Evolutionary conservation across 2,329 filamentous ascomycete genomes (phyloP).

Genomic region (Ceratocystis huliohia): DNA sequence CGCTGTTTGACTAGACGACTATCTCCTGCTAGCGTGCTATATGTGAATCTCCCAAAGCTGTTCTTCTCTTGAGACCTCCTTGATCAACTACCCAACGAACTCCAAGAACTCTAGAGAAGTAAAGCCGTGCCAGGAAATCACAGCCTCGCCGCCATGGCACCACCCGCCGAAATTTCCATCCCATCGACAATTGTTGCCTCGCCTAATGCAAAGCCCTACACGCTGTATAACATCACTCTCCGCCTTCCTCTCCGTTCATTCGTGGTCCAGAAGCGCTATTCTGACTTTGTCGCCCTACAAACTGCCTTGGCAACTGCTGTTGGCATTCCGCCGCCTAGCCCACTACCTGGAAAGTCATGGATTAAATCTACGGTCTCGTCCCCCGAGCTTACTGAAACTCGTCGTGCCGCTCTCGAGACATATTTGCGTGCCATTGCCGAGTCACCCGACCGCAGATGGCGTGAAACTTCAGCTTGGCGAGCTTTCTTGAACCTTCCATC

Average conservation of each 20-base stretch:
- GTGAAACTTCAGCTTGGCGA: constrained; percentile 59
- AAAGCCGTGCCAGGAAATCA: not conserved
- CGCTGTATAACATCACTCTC: constrained; percentile 65
- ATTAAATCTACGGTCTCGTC: constrained; percentile 59
- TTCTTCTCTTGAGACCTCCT: not conserved
- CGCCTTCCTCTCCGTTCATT: constrained; percentile 64
- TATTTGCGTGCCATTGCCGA: constrained; percentile 63
- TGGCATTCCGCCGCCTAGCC: constrained; percentile 49
- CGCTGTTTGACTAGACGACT: not conserved
- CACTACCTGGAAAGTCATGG: constrained; percentile 65
- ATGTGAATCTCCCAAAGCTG: not conserved
- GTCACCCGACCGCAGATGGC: constrained; percentile 62
- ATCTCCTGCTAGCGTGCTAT: not conserved
- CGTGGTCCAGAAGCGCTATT: constrained; percentile 69
- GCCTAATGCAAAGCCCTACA: constrained; percentile 53
- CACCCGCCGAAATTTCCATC: constrained; percentile 54
- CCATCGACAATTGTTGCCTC: constrained; percentile 48
- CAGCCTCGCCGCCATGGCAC: constrained; percentile 39
- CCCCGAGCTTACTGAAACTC: constrained; percentile 55
- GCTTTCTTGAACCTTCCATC: constrained; percentile 58
- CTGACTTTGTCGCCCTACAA: constrained; percentile 61
- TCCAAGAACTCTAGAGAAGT: not conserved
- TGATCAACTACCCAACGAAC: not conserved
- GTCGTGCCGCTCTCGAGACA: constrained; percentile 53
- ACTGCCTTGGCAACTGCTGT: constrained; percentile 45